Evolutionary conservation across 768 basidiomycete genomes (phyloP), one percentile per base, ranked within the genome.

Genomic region (Pulveroboletus sp.): DNA sequence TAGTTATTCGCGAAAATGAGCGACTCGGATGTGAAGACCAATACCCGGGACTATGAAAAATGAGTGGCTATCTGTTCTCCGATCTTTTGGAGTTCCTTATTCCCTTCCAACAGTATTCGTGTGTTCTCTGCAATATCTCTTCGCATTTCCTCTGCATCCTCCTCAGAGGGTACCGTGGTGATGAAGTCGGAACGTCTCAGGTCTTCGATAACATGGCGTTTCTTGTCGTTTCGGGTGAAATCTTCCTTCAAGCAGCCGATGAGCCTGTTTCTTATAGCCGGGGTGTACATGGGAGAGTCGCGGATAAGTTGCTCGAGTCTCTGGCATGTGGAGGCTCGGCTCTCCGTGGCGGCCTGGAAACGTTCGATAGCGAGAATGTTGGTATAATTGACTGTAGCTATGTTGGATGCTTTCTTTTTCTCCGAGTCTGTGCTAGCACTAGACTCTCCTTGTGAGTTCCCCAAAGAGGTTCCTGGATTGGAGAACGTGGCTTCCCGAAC

Each of bases 281-380:
- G 53, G 1, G 60, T 40, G 29, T 64, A 62, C 22, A 55, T 43
- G 27, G 43, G 17, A 17, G 62, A 64, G 27, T 44, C 35, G 26
- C 63, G 57, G 19, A 63, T 60, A 42, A 63, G 62, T 19, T 63
- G 53, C 32, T 63, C 62, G n/a, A 63, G 63, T 46, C 55, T 63
- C 29, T 62, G 63, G 44, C 62, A 63, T 19, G 61, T 55, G 45
- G 60, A 59, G 17, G 63, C 49, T 16, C 62, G 63, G 32, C 38
- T 55, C 32, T 64, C 62, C n/a, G 64, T 54, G 10, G 63, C 62
- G 11, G 50, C 60, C 37, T 64, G 61, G 42, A 64, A 63, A 32
- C 55, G 60, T 41, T 63, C 62, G 31, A 64, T 64, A 19, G 55
- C 37, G 30, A 63, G 62, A 38, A 63, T 53, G 10, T 63, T 64